Evolutionary conservation across 2,329 filamentous ascomycete species (phyloP).

Genomic region (Epichloe scottii): DNA sequence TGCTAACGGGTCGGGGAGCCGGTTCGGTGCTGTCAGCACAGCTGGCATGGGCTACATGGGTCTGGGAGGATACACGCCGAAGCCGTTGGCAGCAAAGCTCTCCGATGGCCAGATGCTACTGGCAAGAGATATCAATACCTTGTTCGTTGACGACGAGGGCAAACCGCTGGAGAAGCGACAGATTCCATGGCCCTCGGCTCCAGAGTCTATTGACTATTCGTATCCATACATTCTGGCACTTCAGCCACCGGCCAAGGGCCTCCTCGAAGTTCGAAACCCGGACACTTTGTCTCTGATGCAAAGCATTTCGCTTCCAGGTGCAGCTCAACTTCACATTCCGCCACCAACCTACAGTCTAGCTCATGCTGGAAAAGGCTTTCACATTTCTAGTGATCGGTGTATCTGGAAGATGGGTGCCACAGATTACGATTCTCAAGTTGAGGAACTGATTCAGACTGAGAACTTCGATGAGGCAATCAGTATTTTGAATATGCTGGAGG

Average conservation of each 20-base stretch:
- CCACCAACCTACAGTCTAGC: constrained; percentile 89
- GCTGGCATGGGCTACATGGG: constrained; percentile 96
- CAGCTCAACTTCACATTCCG: constrained; percentile 77
- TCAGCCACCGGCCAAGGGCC: constrained; percentile 70
- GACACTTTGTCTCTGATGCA: constrained; percentile 85
- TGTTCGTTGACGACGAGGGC: constrained; percentile 79
- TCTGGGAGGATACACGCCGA: constrained; percentile 81
- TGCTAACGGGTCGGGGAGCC: constrained; percentile 48
- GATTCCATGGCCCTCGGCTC: constrained; percentile 82
- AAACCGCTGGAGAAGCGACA: constrained; percentile 73
- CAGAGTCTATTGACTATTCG: constrained; percentile 86
- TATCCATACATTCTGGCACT: constrained; percentile 90
- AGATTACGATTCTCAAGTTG: constrained; percentile 81
- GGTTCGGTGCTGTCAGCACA: constrained; percentile 72
- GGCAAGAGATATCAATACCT: constrained; percentile 94
- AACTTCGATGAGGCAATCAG: constrained; percentile 88
- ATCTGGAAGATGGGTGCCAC: constrained; percentile 96
- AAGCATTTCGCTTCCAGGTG: constrained; percentile 68
- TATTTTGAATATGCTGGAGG: constrained; percentile 78
- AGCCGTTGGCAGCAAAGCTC: constrained; percentile 73
- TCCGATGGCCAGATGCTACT: constrained; percentile 75
- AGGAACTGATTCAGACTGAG: constrained; percentile 61
- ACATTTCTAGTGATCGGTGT: constrained; percentile 79
- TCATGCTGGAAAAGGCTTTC: constrained; percentile 89
- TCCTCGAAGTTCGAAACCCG: constrained; percentile 82